Evolutionary conservation across 306 rosid genomes (phyloP).

Genomic region (Sphenostylis stenocarpa): DNA sequence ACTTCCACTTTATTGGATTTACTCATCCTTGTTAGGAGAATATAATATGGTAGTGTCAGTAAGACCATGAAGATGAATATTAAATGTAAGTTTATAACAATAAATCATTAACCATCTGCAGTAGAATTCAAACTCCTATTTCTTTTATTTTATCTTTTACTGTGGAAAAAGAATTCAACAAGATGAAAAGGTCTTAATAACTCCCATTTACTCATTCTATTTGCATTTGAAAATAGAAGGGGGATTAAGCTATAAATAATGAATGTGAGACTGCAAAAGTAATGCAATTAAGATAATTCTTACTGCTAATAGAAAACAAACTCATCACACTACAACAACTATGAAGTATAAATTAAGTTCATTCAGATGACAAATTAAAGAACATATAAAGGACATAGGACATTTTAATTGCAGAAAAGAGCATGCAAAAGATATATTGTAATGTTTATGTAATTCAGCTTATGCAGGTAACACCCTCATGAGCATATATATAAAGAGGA

Average conservation of each 20-base stretch:
- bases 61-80: constrained; percentile 19
- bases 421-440: not conserved
- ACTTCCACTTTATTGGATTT: constrained; percentile 81
- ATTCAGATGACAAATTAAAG: constrained; percentile 7
- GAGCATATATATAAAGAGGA: not conserved
- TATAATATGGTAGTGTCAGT: constrained; percentile 5
- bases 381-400: not conserved
- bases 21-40: constrained; percentile 59
- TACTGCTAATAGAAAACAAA: not conserved
- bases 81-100: not conserved
- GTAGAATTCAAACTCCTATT: not conserved
- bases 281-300: constrained; percentile 1
- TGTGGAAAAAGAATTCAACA: not conserved
- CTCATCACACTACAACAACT: not conserved
- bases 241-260: not conserved
- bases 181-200: not conserved
- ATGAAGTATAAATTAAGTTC: not conserved
- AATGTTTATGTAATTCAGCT: not conserved
- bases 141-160: not conserved
- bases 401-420: constrained; percentile 14
- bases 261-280: constrained; percentile 1
- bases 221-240: not conserved
- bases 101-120: constrained; percentile 7
- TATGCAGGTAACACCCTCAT: not conserved
- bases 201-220: constrained; percentile 5